phyloP scores from a whole-genome alignment of 2,329 filamentous ascomycete genomes.

The Sarocladium kiliense region DNA sequence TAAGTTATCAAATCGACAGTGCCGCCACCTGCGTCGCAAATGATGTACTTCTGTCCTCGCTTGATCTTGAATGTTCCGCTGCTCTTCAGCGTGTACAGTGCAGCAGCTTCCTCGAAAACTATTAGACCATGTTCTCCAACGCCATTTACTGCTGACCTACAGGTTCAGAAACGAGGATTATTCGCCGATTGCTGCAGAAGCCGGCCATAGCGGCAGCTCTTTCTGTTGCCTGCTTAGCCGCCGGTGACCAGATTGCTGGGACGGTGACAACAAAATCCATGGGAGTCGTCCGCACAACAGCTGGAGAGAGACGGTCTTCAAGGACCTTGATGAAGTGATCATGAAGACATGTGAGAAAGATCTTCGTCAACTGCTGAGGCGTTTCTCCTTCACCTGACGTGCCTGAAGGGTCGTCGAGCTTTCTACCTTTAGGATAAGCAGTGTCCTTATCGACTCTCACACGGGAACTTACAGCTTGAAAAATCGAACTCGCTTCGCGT shows the following conservation, averaged over 20 bases:
- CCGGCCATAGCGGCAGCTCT: conserved; percentile 32
- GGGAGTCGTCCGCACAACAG: conserved; percentile 35
- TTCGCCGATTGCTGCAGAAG: conserved; percentile 34
- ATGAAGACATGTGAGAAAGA: conserved; percentile 43
- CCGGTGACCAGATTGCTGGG: conserved; percentile 54
- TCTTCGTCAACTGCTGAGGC: conserved; percentile 28
- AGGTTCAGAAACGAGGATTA: conserved; percentile 45
- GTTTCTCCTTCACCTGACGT: conserved; percentile 26
- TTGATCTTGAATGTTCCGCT: conserved; percentile 35
- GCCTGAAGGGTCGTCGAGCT: conserved; percentile 26
- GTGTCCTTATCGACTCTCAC: not conserved
- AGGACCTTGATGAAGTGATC: conserved; percentile 41
- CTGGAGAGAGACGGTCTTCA: conserved; percentile 33
- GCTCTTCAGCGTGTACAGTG: conserved; percentile 41
- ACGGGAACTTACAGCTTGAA: conserved; percentile 42
- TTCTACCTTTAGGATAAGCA: conserved; percentile 17
- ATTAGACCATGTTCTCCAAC: not conserved
- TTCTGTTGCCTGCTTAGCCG: conserved; percentile 45
- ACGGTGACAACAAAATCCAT: conserved; percentile 53
- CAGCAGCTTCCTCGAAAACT: conserved; percentile 39
- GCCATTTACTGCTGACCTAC: conserved; percentile 17
- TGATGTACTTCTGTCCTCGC: conserved; percentile 42
- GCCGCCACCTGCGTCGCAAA: conserved; percentile 50
- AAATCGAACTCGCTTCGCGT: conserved; percentile 32
- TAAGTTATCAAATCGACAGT: conserved; percentile 52